phyloP scores from a whole-genome alignment of 345 rosid species.

The Orychophragmus violaceus region DNA sequence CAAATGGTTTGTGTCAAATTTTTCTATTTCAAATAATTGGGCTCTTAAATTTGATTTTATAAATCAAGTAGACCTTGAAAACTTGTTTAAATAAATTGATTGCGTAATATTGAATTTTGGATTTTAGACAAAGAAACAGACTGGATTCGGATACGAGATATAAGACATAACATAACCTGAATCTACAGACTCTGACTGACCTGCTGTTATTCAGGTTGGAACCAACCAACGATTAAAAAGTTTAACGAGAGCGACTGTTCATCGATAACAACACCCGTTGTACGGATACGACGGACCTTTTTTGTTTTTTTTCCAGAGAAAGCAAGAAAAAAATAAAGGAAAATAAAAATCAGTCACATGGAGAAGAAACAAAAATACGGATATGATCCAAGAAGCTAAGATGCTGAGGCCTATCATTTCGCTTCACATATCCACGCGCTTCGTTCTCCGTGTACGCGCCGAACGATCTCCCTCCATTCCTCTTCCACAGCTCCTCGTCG shows the following conservation, averaged over 20 bases:
- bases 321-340: background rate
- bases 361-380: conserved; percentile 44
- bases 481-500: conserved; percentile 58
- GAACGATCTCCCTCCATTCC: conserved; percentile 43
- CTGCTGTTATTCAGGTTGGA: too few species aligned
- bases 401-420: conserved; percentile 63
- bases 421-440: conserved; percentile 62
- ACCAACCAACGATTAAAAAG: too few species aligned
- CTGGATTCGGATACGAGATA: background rate
- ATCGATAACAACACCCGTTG: conserved; percentile 4
- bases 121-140: background rate
- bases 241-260: too few species aligned
- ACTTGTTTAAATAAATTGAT: too few species aligned
- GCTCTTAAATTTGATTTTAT: too few species aligned
- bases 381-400: conserved; percentile 68
- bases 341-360: conserved; percentile 32
- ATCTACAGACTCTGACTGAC: too few species aligned
- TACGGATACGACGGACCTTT: conserved; percentile 18
- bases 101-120: too few species aligned
- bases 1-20: background rate
- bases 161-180: background rate
- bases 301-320: background rate
- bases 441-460: conserved; percentile 50
- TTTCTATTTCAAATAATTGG: background rate
- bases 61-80: too few species aligned